A percentile compares a stretch with the other conserved stretches of the same genome.
phyloP scores from a whole-genome alignment of 2,329 filamentous ascomycete species.

The Cladosporium halotolerans region DNA sequence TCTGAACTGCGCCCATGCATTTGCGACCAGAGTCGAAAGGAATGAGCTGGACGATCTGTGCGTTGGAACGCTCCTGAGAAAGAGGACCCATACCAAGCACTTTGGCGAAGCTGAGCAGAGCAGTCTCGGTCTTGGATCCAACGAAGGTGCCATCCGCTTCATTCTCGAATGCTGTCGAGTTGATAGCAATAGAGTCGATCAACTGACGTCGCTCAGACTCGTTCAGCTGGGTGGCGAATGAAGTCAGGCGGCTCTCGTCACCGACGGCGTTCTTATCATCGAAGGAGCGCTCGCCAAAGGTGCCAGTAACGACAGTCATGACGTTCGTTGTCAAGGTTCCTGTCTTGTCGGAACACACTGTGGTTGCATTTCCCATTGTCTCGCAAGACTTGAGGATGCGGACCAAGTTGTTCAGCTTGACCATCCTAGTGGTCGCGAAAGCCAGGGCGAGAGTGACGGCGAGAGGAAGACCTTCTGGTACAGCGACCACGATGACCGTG shows the following conservation, averaged over 20 bases:
- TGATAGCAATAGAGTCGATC: constrained; percentile 59
- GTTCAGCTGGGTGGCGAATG: constrained; percentile 49
- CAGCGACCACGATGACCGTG: constrained; percentile 62
- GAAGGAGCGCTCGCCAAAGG: constrained; percentile 47
- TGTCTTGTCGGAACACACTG: constrained; percentile 75
- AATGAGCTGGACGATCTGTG: constrained; percentile 50
- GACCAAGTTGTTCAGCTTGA: constrained; percentile 64
- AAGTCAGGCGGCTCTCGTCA: constrained; percentile 45
- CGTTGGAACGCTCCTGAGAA: constrained; percentile 56
- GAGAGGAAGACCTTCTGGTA: constrained; percentile 61
- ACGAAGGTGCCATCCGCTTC: constrained; percentile 61
- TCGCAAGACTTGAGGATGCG: constrained; percentile 61
- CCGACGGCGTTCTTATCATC: constrained; percentile 44
- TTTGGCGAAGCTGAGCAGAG: constrained; percentile 62
- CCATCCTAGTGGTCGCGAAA: constrained; percentile 61
- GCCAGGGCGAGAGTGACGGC: constrained; percentile 63
- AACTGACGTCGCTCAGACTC: constrained; percentile 50
- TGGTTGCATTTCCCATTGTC: constrained; percentile 66
- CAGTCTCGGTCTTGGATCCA: constrained; percentile 73
- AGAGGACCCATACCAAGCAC: constrained; percentile 60
- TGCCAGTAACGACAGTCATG: constrained; percentile 70
- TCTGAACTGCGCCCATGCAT: constrained; percentile 62
- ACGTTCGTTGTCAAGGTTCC: constrained; percentile 69
- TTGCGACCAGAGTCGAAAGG: constrained; percentile 61
- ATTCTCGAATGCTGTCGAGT: constrained; percentile 64